Evolutionary conservation across 169 alveolate genomes (phyloP).

Genomic region (Perkinsus olseni): DNA sequence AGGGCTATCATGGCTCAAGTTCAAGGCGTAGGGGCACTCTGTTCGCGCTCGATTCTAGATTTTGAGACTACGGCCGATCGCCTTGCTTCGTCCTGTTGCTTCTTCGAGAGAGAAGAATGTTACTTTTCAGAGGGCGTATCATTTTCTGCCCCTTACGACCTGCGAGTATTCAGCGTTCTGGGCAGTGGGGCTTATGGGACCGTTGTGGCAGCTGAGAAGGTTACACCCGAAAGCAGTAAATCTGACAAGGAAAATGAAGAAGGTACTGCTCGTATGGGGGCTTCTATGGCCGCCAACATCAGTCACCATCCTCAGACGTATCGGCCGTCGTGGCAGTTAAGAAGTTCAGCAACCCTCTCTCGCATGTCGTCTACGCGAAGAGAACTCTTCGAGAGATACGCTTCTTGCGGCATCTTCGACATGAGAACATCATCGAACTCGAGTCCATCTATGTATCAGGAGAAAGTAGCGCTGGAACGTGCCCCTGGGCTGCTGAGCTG

Average conservation of each 20-base stretch:
- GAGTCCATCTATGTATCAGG: slow-evolving; percentile 16
- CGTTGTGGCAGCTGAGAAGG: not conserved
- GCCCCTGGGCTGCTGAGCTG: too few species aligned
- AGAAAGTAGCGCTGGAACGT: not conserved
- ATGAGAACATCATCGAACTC: slow-evolving; percentile 52
- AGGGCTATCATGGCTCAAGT: too few species aligned
- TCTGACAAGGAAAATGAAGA: not conserved
- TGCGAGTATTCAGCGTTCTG: not conserved
- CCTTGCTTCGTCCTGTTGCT: too few species aligned
- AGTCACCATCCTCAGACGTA: not conserved
- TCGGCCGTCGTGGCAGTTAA: slow-evolving; percentile 4
- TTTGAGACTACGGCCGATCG: too few species aligned
- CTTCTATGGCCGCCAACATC: too few species aligned
- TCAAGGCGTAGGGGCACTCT: too few species aligned
- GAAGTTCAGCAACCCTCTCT: not conserved
- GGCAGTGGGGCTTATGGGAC: not conserved
- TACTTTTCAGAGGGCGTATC: not conserved
- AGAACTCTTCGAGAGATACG: slow-evolving; percentile 60
- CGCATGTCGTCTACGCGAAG: slow-evolving; percentile 33
- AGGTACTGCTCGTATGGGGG: not conserved
- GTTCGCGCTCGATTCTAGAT: too few species aligned
- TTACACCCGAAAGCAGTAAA: not conserved
- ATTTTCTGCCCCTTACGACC: not conserved
- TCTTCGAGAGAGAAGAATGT: too few species aligned
- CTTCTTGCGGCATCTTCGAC: slow-evolving; percentile 45